Evolutionary conservation across 768 basidiomycete genomes (phyloP).

Genomic region (Hygrophoropsis aurantiaca): DNA sequence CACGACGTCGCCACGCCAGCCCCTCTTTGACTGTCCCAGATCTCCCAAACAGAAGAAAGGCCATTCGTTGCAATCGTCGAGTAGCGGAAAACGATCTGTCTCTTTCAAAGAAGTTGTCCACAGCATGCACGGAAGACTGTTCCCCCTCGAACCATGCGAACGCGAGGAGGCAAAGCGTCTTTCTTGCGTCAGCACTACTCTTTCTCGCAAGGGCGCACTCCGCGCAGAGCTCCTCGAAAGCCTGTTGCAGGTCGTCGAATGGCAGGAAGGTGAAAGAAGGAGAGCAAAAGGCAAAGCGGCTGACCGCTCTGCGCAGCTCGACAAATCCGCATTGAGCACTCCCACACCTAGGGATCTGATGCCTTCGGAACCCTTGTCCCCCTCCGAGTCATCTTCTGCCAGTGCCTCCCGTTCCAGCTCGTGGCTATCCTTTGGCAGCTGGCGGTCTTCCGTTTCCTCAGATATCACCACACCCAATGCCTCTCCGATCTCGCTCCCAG

Average conservation of each 20-base stretch:
- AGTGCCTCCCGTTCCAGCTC: slow-evolving; percentile 38
- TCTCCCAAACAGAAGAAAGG: slow-evolving; percentile 7
- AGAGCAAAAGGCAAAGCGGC: slow-evolving; percentile 41
- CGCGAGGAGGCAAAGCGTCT: slow-evolving; percentile 31
- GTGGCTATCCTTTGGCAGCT: slow-evolving; percentile 44
- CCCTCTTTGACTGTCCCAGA: slow-evolving; percentile 13
- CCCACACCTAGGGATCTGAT: slow-evolving; percentile 16
- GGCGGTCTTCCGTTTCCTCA: slow-evolving; percentile 38
- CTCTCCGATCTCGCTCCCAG: slow-evolving; percentile 33
- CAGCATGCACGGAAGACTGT: slow-evolving; percentile 60
- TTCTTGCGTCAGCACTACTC: slow-evolving; percentile 17
- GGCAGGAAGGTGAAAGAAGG: slow-evolving; percentile 38
- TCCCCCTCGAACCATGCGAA: slow-evolving; percentile 40
- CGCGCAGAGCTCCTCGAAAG: slow-evolving; percentile 41
- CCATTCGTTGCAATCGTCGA: slow-evolving; percentile 6
- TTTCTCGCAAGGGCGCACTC: slow-evolving; percentile 17
- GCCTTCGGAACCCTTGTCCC: slow-evolving; percentile 21
- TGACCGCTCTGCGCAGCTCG: slow-evolving; percentile 28
- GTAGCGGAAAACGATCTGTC: slow-evolving; percentile 35
- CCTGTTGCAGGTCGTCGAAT: slow-evolving; percentile 44
- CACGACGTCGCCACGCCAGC: slow-evolving; percentile 18
- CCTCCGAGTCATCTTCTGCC: slow-evolving; percentile 24
- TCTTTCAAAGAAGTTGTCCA: slow-evolving; percentile 56
- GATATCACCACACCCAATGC: slow-evolving; percentile 29
- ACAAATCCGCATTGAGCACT: slow-evolving; percentile 7